Conservation (phyloP, 129 eudicot species). For the Helichrysum umbraculigerum region DNA sequence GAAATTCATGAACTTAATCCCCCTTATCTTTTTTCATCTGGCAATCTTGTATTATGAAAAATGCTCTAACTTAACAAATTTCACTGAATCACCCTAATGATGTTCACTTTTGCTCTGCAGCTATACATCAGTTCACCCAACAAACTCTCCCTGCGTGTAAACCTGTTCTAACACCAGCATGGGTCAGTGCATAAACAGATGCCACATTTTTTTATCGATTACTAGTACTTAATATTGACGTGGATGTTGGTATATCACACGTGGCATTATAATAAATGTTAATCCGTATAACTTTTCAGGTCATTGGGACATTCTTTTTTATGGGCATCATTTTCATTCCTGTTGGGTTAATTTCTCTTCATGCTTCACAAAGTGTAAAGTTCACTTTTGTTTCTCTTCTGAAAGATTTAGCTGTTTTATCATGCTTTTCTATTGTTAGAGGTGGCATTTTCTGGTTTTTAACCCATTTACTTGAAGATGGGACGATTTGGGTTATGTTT, state of each 20-base stretch:
- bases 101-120: conserved; percentile 44
- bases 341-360: conserved; percentile 67
- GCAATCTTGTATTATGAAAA: background rate
- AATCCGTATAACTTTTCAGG: conserved; percentile 42
- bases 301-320: conserved; percentile 58
- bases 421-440: background rate
- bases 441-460: background rate
- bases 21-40: background rate
- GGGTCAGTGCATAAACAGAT: conserved; percentile 52
- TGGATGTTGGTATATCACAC: background rate
- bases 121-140: conserved; percentile 71
- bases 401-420: background rate
- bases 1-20: background rate
- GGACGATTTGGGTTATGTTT: background rate
- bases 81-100: conserved; percentile 12
- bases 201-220: background rate
- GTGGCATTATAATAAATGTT: background rate
- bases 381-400: conserved; percentile 2
- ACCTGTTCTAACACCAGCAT: conserved; percentile 78
- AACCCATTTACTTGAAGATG: background rate
- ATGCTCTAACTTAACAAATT: background rate
- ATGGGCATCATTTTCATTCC: conserved; percentile 70
- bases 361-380: conserved; percentile 64
- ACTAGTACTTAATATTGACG: background rate
- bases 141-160: conserved; percentile 92